Conservation (phyloP, 1,139 yeast species). For the Saccharomyces uvarum region DNA sequence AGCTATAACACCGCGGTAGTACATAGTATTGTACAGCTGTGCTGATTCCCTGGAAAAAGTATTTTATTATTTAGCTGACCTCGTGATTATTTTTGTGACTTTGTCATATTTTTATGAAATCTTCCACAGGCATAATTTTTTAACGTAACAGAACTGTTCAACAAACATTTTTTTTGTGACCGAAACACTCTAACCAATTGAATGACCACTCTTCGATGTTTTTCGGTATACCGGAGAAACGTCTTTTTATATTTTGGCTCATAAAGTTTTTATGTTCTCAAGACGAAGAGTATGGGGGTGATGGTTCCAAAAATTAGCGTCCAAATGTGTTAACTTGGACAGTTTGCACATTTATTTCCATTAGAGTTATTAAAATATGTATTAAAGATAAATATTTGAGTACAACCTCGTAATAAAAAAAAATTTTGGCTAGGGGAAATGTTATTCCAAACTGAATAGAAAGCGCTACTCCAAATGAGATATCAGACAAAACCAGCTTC, state of each 20-base stretch:
- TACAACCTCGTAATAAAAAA: not conserved
- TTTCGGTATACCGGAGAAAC: too few species aligned
- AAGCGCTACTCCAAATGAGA: not conserved
- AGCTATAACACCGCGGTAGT: not conserved
- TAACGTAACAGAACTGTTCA: too few species aligned
- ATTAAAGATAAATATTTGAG: not conserved
- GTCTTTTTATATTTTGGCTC: too few species aligned
- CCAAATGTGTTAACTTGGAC: not conserved
- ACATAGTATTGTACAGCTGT: not conserved
- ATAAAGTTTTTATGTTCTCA: too few species aligned
- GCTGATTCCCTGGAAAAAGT: too few species aligned
- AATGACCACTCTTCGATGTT: too few species aligned
- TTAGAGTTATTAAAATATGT: too few species aligned
- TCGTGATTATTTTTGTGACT: not conserved
- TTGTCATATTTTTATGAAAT: too few species aligned
- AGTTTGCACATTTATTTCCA: not conserved
- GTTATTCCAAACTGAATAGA: not conserved
- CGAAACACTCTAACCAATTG: too few species aligned
- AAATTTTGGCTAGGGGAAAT: not conserved
- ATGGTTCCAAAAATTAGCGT: not conserved
- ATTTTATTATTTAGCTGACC: not conserved
- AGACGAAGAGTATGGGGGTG: too few species aligned
- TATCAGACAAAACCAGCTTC: constrained; percentile 1
- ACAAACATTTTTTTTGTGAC: too few species aligned
- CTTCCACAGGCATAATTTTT: too few species aligned